Conservation (phyloP, 2,329 filamentous ascomycete species). For the Fusarium liriodendri region DNA sequence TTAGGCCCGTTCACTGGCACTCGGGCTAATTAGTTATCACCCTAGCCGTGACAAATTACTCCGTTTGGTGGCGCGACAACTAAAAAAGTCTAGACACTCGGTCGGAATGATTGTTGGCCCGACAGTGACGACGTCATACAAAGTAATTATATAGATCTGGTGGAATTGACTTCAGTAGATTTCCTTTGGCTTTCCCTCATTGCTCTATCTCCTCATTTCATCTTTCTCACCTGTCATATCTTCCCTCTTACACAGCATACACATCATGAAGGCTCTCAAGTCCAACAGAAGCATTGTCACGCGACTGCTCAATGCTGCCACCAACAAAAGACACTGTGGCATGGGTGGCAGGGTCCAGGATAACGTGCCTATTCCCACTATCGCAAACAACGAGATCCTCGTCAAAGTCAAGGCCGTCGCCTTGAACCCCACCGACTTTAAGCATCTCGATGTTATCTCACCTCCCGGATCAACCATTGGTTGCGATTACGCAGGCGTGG, state of each 20-base stretch:
- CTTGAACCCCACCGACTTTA: constrained; percentile 48
- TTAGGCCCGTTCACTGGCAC: not conserved
- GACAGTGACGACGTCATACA: not conserved
- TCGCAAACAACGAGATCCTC: constrained; percentile 37
- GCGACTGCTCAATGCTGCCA: not conserved
- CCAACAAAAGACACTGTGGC: not conserved
- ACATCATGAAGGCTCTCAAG: not conserved
- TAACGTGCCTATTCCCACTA: constrained; percentile 5
- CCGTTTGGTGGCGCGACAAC: not conserved
- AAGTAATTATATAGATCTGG: not conserved
- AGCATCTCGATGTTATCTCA: constrained; percentile 44
- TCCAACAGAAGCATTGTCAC: not conserved
- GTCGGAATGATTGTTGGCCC: not conserved
- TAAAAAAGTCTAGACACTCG: not conserved
- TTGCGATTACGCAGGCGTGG: constrained; percentile 47
- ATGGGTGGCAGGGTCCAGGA: not conserved
- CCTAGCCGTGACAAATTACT: not conserved
- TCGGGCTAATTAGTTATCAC: not conserved
- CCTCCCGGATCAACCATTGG: constrained; percentile 45
- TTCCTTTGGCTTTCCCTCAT: not conserved
- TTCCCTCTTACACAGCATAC: not conserved
- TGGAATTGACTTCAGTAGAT: not conserved
- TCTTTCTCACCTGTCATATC: not conserved
- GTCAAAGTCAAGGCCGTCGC: constrained; percentile 46
- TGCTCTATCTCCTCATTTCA: not conserved